Evolutionary conservation across 495 filamentous ascomycete species (phyloP).

Genomic region (Bathelium albidoporum): DNA sequence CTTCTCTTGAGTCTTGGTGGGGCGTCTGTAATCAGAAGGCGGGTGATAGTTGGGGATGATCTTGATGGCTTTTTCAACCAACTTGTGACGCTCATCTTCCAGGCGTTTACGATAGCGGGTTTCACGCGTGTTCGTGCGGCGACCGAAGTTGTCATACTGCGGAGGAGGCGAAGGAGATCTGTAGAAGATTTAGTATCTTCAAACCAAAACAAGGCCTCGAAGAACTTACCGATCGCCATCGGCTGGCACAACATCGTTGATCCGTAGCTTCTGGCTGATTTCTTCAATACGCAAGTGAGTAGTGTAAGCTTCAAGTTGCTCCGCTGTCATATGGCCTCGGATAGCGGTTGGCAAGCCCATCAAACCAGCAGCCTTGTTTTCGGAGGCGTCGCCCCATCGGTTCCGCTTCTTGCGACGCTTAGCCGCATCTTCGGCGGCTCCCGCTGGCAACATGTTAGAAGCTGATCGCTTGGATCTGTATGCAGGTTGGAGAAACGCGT

Average conservation of each 20-base stretch:
- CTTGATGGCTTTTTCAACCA: slow-evolving; percentile 97
- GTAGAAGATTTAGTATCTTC: slow-evolving; percentile 19
- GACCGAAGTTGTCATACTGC: slow-evolving; percentile 97
- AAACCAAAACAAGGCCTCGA: background rate
- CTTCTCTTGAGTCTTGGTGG: slow-evolving; percentile 99
- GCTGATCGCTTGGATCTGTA: background rate
- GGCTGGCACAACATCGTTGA: slow-evolving; percentile 92
- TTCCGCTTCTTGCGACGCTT: slow-evolving; percentile 93
- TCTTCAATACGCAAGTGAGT: slow-evolving; percentile 93
- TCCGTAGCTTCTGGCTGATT: slow-evolving; percentile 96
- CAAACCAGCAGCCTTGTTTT: slow-evolving; percentile 95
- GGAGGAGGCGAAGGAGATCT: slow-evolving; percentile 93
- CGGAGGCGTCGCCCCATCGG: slow-evolving; percentile 89
- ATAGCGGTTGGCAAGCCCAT: slow-evolving; percentile 97
- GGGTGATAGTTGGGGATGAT: slow-evolving; percentile 97
- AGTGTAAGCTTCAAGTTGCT: slow-evolving; percentile 94
- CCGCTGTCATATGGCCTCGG: slow-evolving; percentile 90
- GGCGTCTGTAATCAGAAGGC: slow-evolving; percentile 91
- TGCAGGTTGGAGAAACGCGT: background rate
- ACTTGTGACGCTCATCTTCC: slow-evolving; percentile 95
- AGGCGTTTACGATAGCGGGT: slow-evolving; percentile 94
- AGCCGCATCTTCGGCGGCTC: slow-evolving; percentile 54
- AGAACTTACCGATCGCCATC: slow-evolving; percentile 78
- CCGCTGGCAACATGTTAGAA: slow-evolving; percentile 26
- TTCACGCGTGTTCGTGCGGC: slow-evolving; percentile 96